Conservation (phyloP, 805 yeast species). For the Candida methanosorbosa region DNA sequence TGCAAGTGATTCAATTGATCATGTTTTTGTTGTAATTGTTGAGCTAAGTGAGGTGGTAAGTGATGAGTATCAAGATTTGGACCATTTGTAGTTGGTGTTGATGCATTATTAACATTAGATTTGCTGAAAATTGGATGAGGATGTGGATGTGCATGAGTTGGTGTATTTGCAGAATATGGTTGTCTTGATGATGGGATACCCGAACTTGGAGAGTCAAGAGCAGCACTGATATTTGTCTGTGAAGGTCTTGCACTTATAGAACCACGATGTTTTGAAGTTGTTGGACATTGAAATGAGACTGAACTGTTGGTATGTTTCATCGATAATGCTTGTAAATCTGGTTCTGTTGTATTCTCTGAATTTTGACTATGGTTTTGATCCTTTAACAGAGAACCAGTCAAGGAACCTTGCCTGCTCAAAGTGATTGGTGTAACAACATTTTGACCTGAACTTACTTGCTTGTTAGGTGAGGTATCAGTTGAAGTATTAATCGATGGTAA, state of each 20-base stretch:
- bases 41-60: too few species aligned
- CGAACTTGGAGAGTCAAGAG: constrained; percentile 15
- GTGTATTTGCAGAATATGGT: constrained; percentile 8
- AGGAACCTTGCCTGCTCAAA: too few species aligned
- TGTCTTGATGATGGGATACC: constrained; percentile 21
- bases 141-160: background rate
- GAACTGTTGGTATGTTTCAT: constrained; percentile 16
- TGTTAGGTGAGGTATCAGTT: background rate
- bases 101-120: too few species aligned
- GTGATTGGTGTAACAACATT: too few species aligned
- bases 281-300: constrained; percentile 40
- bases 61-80: too few species aligned
- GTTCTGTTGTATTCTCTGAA: background rate
- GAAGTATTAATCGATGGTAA: constrained; percentile 13
- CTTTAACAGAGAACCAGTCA: too few species aligned
- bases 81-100: too few species aligned
- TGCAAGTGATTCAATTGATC: too few species aligned
- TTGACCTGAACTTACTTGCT: too few species aligned
- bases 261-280: constrained; percentile 40
- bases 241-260: constrained; percentile 49
- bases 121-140: background rate
- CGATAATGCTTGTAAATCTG: constrained; percentile 2
- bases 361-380: background rate
- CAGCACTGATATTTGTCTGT: constrained; percentile 20
- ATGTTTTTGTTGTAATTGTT: too few species aligned